Evolutionary conservation across 306 rosid genomes (phyloP).

Genomic region (Quercus ilex): DNA sequence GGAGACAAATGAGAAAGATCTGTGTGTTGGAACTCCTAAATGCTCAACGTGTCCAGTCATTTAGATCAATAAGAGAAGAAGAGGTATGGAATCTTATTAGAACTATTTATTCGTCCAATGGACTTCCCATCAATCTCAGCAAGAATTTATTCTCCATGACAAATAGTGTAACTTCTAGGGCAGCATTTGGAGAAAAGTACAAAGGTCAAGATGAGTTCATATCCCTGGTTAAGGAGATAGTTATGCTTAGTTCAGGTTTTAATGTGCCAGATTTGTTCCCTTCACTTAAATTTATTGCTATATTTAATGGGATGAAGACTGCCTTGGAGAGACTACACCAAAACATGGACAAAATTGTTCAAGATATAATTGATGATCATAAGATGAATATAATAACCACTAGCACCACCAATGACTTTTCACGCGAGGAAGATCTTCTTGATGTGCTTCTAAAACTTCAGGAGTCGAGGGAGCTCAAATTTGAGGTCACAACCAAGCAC

Average conservation of each 20-base stretch:
- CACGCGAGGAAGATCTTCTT: slow-evolving; percentile 15
- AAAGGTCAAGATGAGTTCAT: slow-evolving; percentile 16
- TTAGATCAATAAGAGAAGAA: slow-evolving; percentile 1
- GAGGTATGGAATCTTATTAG: neutral
- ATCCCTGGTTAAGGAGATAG: neutral
- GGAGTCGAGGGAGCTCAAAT: neutral
- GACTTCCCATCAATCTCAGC: slow-evolving; percentile 4
- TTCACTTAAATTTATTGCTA: slow-evolving; percentile 16
- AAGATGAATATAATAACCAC: neutral
- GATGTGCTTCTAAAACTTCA: slow-evolving; percentile 31
- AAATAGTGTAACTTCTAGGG: neutral
- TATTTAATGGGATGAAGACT: slow-evolving; percentile 6
- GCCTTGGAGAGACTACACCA: neutral
- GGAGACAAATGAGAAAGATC: slow-evolving; percentile 14
- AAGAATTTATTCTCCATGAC: neutral
- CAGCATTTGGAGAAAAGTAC: slow-evolving; percentile 18
- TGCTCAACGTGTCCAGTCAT: slow-evolving; percentile 19
- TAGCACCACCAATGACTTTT: neutral
- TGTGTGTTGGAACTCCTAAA: neutral
- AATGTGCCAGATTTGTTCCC: slow-evolving; percentile 21
- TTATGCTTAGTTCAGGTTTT: neutral
- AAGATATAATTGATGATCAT: slow-evolving; percentile 16
- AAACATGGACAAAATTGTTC: slow-evolving; percentile 10
- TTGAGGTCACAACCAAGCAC: slow-evolving; percentile 3
- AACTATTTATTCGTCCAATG: neutral